These are phyloP conservation scores for Pyrenopolyporus hunteri DNA, from an alignment of 495 filamentous ascomycete species.

Conservation along the genomic window DNA sequence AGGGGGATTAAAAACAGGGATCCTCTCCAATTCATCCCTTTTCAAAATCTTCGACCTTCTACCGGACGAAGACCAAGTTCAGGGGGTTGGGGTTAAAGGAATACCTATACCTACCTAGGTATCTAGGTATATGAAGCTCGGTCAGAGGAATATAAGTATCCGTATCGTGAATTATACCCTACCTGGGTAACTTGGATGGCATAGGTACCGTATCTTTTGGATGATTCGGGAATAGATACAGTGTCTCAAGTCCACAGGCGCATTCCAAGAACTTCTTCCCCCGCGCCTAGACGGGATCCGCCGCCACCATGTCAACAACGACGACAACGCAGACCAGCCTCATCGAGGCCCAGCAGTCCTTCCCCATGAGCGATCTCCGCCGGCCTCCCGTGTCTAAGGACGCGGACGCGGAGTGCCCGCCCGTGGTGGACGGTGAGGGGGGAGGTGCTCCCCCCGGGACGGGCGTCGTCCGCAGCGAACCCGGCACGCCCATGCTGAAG, in stretches of 20 bases:
- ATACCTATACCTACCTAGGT: too few species aligned
- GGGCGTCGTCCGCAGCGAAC: constrained; percentile 24
- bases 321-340: constrained; percentile 30
- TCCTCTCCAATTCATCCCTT: constrained; percentile 2
- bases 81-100: neutral
- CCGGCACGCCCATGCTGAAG: constrained; percentile 42
- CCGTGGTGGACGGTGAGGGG: constrained; percentile 16
- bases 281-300: too few species aligned
- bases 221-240: too few species aligned
- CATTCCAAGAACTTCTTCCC: too few species aligned
- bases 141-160: too few species aligned
- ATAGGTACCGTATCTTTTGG: too few species aligned
- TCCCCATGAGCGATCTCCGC: constrained; percentile 32
- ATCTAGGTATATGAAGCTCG: too few species aligned
- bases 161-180: too few species aligned
- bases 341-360: constrained; percentile 12
- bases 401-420: constrained; percentile 21
- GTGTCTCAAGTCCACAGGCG: too few species aligned
- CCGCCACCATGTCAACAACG: constrained; percentile 36
- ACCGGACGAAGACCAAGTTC: constrained; percentile 1
- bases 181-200: too few species aligned
- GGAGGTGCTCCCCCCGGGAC: neutral
- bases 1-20: neutral
- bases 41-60: constrained; percentile 10
- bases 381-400: constrained; percentile 18